Base-by-base conservation (phyloP, 345 rosid species). In the Clausena lansium region DNA sequence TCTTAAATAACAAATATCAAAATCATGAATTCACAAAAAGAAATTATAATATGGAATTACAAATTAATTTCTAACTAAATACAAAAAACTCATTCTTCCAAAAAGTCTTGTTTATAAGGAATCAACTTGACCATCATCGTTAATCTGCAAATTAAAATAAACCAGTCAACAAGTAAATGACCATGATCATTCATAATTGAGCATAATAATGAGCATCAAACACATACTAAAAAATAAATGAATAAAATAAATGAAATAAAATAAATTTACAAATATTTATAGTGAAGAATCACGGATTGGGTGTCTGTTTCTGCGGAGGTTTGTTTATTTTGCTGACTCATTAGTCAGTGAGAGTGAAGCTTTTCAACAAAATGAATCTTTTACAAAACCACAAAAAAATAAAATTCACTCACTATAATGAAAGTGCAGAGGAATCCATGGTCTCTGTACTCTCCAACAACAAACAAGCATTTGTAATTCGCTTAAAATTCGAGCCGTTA, bases 211-310 rank as follows among this genome's bases (percentile, higher is more conserved):
- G n/a, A n/a, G n/a, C n/a, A n/a, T n/a, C n/a, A n/a, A n/a, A n/a
- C n/a, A n/a, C n/a, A n/a, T n/a, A n/a, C n/a, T n/a, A n/a, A n/a
- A n/a, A n/a, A n/a, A n/a, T n/a, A n/a, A n/a, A n/a, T n/a, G n/a
- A n/a, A n/a, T n/a, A 8, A 2, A 63, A 15, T 32, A 17, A 55
- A 10, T 6, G 5, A 13, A 64, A 10, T 6, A 7, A 17, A 64
- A 66, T 35, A 45, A 33, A 61, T 15, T 9, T 45, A 57, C 8
- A 69, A 28, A 74, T 52, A 66, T 28, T 62, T 59, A 65, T 60
- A 81, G 71, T 24, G 68, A 50, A 84, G 74, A 76, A 74, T 90
- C 90, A 85, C 90, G 93, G 91, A 85, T 80, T 24, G 55, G 72
- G 27, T 68, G 84, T 85, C 84, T 76, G 70, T 79, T 81, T 80